Conservation (phyloP, 2,329 filamentous ascomycete genomes). For the Cordyceps militaris region DNA sequence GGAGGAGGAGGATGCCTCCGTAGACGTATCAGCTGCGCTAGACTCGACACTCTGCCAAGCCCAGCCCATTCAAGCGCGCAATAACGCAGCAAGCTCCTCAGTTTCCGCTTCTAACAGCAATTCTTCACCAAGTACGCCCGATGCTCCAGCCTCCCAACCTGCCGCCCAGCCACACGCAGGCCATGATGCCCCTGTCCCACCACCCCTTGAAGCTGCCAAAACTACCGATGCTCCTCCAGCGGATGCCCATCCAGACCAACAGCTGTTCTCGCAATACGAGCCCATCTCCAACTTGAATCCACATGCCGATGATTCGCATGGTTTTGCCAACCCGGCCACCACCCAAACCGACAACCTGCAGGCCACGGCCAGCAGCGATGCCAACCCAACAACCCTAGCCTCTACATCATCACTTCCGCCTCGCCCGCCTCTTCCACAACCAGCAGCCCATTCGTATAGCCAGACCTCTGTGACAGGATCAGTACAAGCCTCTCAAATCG, state of each 20-base stretch:
- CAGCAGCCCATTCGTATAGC: conserved; percentile 29
- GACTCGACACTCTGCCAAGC: conserved; percentile 37
- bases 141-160: conserved; percentile 3
- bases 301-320: conserved; percentile 23
- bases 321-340: conserved; percentile 15
- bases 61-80: conserved; percentile 28
- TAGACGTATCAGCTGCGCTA: conserved; percentile 34
- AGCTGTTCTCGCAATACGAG: not conserved
- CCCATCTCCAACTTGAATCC: conserved; percentile 8
- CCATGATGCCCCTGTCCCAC: conserved; percentile 1
- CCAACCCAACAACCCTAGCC: conserved; percentile 26
- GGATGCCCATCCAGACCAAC: not conserved
- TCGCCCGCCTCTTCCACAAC: conserved; percentile 36
- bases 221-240: not conserved
- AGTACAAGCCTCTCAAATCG: conserved; percentile 21
- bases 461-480: conserved; percentile 21
- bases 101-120: conserved; percentile 22
- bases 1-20: conserved; percentile 25
- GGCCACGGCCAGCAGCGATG: conserved; percentile 23
- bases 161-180: conserved; percentile 8
- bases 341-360: conserved; percentile 21
- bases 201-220: not conserved
- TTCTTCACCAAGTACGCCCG: conserved; percentile 21
- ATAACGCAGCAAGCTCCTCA: conserved; percentile 21
- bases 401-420: conserved; percentile 39